These are phyloP conservation scores for Alternaria rosae DNA, from an alignment of 2,329 filamentous ascomycete genomes.

Conservation along the genomic window DNA sequence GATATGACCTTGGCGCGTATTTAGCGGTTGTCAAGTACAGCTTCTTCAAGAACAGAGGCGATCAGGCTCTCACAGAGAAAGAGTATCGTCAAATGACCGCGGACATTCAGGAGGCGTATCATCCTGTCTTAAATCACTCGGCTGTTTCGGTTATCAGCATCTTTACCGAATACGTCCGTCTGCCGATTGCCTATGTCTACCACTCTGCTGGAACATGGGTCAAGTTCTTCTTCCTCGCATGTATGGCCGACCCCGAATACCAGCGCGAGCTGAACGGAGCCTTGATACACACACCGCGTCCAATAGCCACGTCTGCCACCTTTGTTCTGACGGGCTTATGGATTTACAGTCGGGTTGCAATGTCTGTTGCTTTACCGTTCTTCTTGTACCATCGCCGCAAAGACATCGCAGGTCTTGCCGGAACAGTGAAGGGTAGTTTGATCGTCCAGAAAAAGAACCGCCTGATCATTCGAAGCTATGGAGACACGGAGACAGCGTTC, in stretches of 20 bases:
- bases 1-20: constrained; percentile 59
- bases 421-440: constrained; percentile 59
- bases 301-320: constrained; percentile 49
- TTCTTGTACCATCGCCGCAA: constrained; percentile 60
- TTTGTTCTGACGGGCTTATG: constrained; percentile 58
- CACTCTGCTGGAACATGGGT: constrained; percentile 53
- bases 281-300: constrained; percentile 44
- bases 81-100: constrained; percentile 44
- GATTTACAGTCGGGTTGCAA: constrained; percentile 56
- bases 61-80: constrained; percentile 33
- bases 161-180: constrained; percentile 39
- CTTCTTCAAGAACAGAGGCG: constrained; percentile 38
- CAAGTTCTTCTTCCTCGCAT: constrained; percentile 60
- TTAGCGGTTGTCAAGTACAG: constrained; percentile 44
- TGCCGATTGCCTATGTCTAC: constrained; percentile 52
- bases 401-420: constrained; percentile 57
- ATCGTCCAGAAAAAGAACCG: constrained; percentile 57
- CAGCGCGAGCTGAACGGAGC: constrained; percentile 60
- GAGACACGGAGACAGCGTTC: constrained; percentile 60
- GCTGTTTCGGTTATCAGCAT: constrained; percentile 31
- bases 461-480: constrained; percentile 57
- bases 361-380: constrained; percentile 56
- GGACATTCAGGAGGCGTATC: constrained; percentile 43
- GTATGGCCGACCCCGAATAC: constrained; percentile 62
- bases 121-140: constrained; percentile 41